These are phyloP conservation scores for Eucalyptus tenuipes DNA, from an alignment of 345 rosid species.

Conservation along the genomic window DNA sequence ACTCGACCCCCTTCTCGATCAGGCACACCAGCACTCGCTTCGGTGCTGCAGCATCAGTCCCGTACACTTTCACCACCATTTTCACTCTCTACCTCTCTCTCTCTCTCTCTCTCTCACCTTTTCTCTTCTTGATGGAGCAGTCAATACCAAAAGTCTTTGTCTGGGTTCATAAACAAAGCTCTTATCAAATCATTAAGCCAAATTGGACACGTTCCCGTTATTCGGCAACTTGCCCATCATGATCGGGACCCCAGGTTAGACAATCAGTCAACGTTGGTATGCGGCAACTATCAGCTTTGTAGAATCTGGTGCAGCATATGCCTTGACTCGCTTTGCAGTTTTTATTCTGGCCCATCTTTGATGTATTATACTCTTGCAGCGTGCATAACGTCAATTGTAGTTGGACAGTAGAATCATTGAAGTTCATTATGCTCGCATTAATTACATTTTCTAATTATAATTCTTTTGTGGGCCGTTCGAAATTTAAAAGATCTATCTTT, in stretches of 20 bases:
- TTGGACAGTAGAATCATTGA: neutral
- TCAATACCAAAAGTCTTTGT: neutral
- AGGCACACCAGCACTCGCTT: slow-evolving; percentile 38
- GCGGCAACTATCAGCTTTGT: neutral
- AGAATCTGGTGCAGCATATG: neutral
- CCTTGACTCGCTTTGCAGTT: neutral
- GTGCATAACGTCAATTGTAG: neutral
- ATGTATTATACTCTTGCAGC: neutral
- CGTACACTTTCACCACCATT: slow-evolving; percentile 63
- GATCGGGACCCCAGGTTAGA: neutral
- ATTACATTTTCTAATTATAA: neutral
- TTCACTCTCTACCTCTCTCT: neutral
- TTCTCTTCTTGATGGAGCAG: neutral
- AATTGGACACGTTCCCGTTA: neutral
- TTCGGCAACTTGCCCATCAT: neutral
- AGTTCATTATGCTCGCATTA: neutral
- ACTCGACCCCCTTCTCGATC: slow-evolving; percentile 43
- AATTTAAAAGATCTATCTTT: neutral
- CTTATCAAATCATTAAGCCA: neutral
- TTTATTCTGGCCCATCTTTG: neutral
- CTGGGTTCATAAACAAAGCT: neutral
- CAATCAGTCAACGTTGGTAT: neutral
- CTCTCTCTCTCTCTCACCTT: no score
- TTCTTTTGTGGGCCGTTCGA: fast-evolving
- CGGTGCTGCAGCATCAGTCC: slow-evolving; percentile 28